Base-by-base conservation (phyloP, 345 rosid genomes). In the Microthlaspi erraticum region DNA sequence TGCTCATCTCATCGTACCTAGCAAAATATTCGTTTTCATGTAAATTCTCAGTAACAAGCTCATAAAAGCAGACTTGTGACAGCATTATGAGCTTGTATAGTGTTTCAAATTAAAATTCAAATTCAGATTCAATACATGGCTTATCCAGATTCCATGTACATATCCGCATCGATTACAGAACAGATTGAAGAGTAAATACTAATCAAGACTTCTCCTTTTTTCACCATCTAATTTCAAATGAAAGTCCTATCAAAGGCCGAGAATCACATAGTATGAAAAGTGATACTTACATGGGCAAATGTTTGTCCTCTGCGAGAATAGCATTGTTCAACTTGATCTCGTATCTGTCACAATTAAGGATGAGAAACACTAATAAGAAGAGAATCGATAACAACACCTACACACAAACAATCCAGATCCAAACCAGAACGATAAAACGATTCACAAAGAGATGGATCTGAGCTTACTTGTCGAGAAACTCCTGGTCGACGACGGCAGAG, bases 281-380 rank as follows among this genome's bases (percentile, higher is more conserved):
- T 26, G 46, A 45, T 18, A 0, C 93, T 83, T 80, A 93, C 98
- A 93, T 93, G 7, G 96, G 88, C 53, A 93, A 62, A 74, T 91
- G 97, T 82, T 91, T 94, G 66, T 94, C 96, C 68, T 94, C 99
- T 0, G 96, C 97, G 37, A 94, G 91, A 72, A 93, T 93, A 13
- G 97, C 96, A 82, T 93, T 77, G 91, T 89, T 91, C 80, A 84
- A 77, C 84, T 81, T 85, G 86, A 93, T 54, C 18, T 85, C 95
- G 64, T 89, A 93, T 78, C 98, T 91, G 87, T 70, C 8, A 62
- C 60, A 33, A 46, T 12, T 18, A 39, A 6, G 66, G 23, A 41
- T 58, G 18, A 13, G n/a, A 3, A 1, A 33, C 8, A 32, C 48
- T 9, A 19, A 6, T 10, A 43, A n/a, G 1, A 44, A 63, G 37